Evolutionary conservation across 148 eudicot genomes (phyloP), one percentile per base, ranked within the genome.

Genomic region (Vaccinium darrowii): DNA sequence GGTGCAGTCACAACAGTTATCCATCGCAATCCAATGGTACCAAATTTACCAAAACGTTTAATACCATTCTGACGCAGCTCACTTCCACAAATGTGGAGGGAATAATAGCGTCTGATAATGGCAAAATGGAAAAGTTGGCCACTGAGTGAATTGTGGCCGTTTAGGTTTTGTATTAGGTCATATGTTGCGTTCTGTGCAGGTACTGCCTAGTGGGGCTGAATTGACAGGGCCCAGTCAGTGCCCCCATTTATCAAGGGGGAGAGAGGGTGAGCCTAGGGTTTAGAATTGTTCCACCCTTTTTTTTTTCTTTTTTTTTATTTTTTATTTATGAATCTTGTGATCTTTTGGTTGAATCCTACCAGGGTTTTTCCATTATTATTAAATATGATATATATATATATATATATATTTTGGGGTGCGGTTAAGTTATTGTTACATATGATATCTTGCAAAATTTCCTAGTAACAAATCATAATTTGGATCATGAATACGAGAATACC

Each of bases 21-120:
- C 86, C 91, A 91, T 93, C 92, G 88, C 91, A 88, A 90, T 93
- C 95, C 88, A 69, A 49, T 87, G 81, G 84, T 87, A 89, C 90
- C 87, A 88, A 86, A 92, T 84, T 89, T 87, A 67, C 83, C 79
- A 67, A 79, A 83, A 83, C 36, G 49, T 52, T n/a, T 84, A 65
- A 87, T 60, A 74, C 72, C 54, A 63, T 33, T 21, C 86, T 88
- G 84, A 84, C 84, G 71, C 81, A 21, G 78, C 84, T 67, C 13
- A 12, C 43, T 82, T 69, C 84, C 76, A 82, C 76, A 82, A 51
- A 65, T 50, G 84, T 82, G 60, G 69, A 51, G 76, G 53, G 76
- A 65, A 65, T 82, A 82, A 82, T 82, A 51, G 43, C 76, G 57
- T 49, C 27, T 58, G 27, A 9, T 62, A 65, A 82, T 82, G 60